Evolutionary conservation across 441 rosid genomes (phyloP).

Genomic region (Adansonia madagascariensis): DNA sequence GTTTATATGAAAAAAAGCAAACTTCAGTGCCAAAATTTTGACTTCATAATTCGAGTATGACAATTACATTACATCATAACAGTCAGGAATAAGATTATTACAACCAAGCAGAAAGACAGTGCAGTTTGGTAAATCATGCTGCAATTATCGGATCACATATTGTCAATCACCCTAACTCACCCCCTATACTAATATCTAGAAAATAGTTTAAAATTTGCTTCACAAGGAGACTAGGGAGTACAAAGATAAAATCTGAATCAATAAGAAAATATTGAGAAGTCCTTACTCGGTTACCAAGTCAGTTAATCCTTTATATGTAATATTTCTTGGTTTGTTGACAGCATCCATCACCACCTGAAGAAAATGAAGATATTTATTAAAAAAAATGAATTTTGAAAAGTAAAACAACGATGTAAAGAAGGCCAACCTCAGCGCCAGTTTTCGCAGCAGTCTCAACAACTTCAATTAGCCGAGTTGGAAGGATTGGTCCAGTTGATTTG

Average conservation of each 20-base stretch:
- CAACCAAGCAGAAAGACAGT: background rate
- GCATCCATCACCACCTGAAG: slow-evolving; percentile 86
- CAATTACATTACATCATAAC: background rate
- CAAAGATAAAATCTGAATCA: slow-evolving; percentile 3
- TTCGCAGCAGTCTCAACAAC: slow-evolving; percentile 83
- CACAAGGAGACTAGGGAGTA: background rate
- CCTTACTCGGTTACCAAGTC: slow-evolving; percentile 94
- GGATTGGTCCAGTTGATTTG: slow-evolving; percentile 63
- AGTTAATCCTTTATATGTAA: slow-evolving; percentile 81
- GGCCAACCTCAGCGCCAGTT: slow-evolving; percentile 80
- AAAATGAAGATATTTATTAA: background rate
- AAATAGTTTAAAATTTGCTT: background rate
- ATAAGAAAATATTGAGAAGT: slow-evolving; percentile 13
- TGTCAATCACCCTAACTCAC: background rate
- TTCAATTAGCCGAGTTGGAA: slow-evolving; percentile 61
- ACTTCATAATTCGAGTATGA: background rate
- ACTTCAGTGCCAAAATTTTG: background rate
- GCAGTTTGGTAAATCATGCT: slow-evolving; percentile 2
- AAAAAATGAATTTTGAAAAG: background rate
- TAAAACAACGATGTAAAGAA: background rate
- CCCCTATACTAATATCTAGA: background rate
- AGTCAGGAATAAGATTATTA: background rate
- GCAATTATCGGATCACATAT: slow-evolving; percentile 5
- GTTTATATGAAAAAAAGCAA: slow-evolving; percentile 10
- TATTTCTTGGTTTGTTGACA: slow-evolving; percentile 77